Evolutionary conservation across 345 rosid genomes (phyloP).

Genomic region (Eucalyptus erythrocorys): DNA sequence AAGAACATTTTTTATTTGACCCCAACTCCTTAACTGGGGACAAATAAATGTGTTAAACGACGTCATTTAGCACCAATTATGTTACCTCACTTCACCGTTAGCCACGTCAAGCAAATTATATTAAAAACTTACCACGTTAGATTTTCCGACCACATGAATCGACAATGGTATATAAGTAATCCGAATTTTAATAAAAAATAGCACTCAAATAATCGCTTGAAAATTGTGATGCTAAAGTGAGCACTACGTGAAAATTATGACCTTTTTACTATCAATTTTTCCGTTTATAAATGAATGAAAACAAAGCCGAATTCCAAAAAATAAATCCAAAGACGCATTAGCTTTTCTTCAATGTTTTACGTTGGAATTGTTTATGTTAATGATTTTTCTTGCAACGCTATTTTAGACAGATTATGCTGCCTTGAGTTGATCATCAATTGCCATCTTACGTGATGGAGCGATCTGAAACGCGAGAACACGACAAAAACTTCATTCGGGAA

Average conservation of each 20-base stretch:
- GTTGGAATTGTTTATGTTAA: not conserved
- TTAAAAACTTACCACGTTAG: too few species aligned
- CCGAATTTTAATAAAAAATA: not conserved
- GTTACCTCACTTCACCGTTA: not conserved
- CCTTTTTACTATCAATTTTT: not conserved
- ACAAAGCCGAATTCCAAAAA: not conserved
- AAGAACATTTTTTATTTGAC: not conserved
- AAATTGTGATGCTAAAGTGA: fast-evolving
- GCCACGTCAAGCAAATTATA: too few species aligned
- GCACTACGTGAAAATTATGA: not conserved
- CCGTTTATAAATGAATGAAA: not conserved
- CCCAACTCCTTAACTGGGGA: not conserved
- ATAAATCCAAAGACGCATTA: not conserved
- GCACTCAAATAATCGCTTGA: not conserved
- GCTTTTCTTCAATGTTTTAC: not conserved
- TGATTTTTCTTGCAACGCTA: not conserved
- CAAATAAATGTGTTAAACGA: not conserved
- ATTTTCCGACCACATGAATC: not conserved
- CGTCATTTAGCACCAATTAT: not conserved
- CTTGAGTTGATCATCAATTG: not conserved
- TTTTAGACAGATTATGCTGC: not conserved
- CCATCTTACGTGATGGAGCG: not conserved
- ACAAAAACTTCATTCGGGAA: not conserved
- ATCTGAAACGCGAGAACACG: not conserved
- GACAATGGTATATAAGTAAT: too few species aligned